These are phyloP conservation scores for Hymenoscyphus repandus DNA, from an alignment of 2,329 filamentous ascomycete genomes.

Conservation along the genomic window DNA sequence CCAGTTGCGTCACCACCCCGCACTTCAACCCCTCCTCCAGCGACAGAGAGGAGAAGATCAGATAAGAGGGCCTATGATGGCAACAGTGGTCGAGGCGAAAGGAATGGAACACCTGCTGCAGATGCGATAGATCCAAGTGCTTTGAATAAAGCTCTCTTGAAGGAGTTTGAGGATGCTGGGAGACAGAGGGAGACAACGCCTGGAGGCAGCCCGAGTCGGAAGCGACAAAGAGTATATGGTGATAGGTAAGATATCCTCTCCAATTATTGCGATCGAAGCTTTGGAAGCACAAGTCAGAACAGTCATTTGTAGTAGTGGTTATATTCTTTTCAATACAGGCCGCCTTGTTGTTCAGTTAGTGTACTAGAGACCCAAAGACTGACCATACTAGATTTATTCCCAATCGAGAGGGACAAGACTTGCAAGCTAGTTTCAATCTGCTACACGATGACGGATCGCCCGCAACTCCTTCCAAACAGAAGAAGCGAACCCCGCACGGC, in stretches of 20 bases:
- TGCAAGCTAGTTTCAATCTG: slow-evolving; percentile 87
- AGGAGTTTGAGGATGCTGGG: slow-evolving; percentile 56
- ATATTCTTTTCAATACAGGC: background rate
- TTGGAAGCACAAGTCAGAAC: background rate
- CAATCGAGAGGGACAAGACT: slow-evolving; percentile 84
- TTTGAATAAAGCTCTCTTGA: slow-evolving; percentile 52
- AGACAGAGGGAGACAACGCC: slow-evolving; percentile 56
- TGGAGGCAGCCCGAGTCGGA: slow-evolving; percentile 60
- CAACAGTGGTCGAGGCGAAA: slow-evolving; percentile 14
- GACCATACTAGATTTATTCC: slow-evolving; percentile 76
- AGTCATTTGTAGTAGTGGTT: too few relatives aligned
- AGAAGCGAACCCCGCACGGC: slow-evolving; percentile 78
- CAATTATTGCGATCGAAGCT: background rate
- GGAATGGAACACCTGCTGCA: slow-evolving; percentile 12
- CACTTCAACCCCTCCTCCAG: slow-evolving; percentile 28
- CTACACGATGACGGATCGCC: slow-evolving; percentile 91
- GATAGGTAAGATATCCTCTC: slow-evolving; percentile 37
- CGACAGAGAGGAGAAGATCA: slow-evolving; percentile 26
- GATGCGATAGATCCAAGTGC: slow-evolving; percentile 45
- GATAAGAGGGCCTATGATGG: slow-evolving; percentile 25
- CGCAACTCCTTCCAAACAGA: slow-evolving; percentile 79
- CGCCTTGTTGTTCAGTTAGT: background rate
- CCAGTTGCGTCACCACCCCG: slow-evolving; percentile 29
- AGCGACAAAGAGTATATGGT: slow-evolving; percentile 62
- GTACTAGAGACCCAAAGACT: slow-evolving; percentile 11